Base-by-base conservation (phyloP, 768 basidiomycete genomes). In the Tricholoma hemisulphureum region DNA sequence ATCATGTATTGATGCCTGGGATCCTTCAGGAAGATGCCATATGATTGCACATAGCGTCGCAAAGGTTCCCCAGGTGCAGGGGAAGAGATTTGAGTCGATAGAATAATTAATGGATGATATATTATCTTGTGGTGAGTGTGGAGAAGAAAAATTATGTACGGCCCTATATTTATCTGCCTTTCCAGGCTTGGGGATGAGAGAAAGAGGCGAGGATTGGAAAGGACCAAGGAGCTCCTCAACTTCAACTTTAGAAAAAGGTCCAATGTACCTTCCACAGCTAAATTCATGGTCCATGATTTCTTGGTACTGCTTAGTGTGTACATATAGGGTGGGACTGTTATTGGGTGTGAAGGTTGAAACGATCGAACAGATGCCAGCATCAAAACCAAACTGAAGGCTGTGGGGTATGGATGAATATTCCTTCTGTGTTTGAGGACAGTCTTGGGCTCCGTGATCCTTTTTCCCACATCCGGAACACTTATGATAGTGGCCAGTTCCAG, bases 31-130 rank as follows among this genome's bases (percentile, higher is more conserved):
- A 0, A 80, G 73, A 1, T 61, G 55, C 0, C 41, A 64, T 0
- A 78, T 65, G 23, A 72, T 53, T 16, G 68, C 54, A n/a, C 61
- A 71, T 0, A 77, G 57, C 0, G 69, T 64, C 0, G 62, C 50
- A 51, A 82, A 81, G 0, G 77, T 80, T 1, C 77, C 77, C 79
- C 77, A 80, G 0, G 73, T 75, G 63, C 75, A 77, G 0, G 79
- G 79, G 56, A 74, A 71, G 14, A 60, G 11, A 18, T 65, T 50
- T 0, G 75, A 61, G 31, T 75, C 45, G 6, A 81, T 73, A 4
- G 37, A 16, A 0, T 58, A 59, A 29, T 79, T 79, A 18, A 79
- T 71, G 0, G 76, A 78, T 0, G 57, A 23, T 4, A 55, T 29
- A 18, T 48, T 6, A 7, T 8, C 2, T 0, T 21, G 64, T 4